Evolutionary conservation across 306 rosid species (phyloP).

Genomic region (Neltuma alba): DNA sequence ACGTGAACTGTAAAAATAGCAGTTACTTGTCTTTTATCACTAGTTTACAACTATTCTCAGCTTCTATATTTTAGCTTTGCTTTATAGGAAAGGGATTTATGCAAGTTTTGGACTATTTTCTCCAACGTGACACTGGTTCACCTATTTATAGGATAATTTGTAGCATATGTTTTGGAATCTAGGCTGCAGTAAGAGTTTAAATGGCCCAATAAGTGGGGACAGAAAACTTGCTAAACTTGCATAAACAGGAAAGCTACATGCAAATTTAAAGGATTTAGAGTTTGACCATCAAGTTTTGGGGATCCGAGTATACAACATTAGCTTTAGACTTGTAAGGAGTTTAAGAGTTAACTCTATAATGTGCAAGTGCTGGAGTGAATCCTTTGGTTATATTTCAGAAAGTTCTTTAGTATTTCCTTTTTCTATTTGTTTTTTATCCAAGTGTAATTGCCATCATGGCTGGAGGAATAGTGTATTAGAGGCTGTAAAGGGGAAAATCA

Average conservation of each 20-base stretch:
- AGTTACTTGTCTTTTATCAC: neutral
- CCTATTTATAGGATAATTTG: neutral
- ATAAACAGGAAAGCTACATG: neutral
- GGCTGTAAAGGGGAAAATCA: neutral
- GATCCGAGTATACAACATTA: neutral
- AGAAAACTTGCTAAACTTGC: neutral
- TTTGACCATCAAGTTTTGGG: neutral
- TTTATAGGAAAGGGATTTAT: neutral
- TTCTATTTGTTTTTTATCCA: neutral
- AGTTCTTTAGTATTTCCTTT: neutral
- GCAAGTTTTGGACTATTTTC: neutral
- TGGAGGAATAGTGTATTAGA: slow-evolving; percentile 6
- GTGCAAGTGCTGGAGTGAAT: neutral
- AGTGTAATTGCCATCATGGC: neutral
- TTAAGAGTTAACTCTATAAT: neutral
- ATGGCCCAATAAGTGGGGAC: neutral
- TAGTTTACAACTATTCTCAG: neutral
- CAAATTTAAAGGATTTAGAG: neutral
- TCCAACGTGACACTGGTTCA: neutral
- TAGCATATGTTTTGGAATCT: neutral
- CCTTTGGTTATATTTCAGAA: neutral
- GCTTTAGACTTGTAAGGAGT: neutral
- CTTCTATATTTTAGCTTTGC: neutral
- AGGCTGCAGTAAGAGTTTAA: neutral
- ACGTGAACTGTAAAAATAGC: neutral